Evolutionary conservation across 2,329 filamentous ascomycete genomes (phyloP).

Genomic region (Neonectria faginata): DNA sequence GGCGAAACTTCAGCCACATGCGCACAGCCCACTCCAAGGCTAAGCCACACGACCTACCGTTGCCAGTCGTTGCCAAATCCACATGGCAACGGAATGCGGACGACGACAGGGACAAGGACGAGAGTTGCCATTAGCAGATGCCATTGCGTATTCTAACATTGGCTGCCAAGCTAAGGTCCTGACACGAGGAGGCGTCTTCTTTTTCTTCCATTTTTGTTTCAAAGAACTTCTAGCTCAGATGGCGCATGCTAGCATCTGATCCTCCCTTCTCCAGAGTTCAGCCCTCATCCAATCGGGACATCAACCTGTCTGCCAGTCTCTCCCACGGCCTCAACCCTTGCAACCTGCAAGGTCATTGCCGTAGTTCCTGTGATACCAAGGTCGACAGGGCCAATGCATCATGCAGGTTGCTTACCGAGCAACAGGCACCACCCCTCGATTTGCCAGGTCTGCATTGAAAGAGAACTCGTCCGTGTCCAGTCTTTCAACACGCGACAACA

Average conservation of each 20-base stretch:
- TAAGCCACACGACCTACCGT: slow-evolving; percentile 12
- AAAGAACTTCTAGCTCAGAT: slow-evolving; percentile 3
- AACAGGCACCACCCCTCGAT: slow-evolving; percentile 4
- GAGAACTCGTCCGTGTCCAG: slow-evolving; percentile 9
- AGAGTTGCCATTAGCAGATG: background rate
- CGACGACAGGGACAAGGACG: background rate
- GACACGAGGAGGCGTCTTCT: background rate
- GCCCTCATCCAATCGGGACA: slow-evolving; percentile 4
- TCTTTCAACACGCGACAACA: slow-evolving; percentile 3
- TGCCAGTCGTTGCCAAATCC: background rate
- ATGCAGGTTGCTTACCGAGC: slow-evolving; percentile 18
- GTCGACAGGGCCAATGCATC: slow-evolving; percentile 10
- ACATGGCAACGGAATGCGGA: background rate
- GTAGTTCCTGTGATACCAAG: slow-evolving; percentile 11
- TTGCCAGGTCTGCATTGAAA: background rate
- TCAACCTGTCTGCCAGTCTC: slow-evolving; percentile 10
- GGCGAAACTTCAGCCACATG: slow-evolving; percentile 16
- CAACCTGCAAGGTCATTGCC: slow-evolving; percentile 14
- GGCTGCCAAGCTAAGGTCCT: background rate
- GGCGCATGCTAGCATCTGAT: background rate
- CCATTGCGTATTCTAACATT: background rate
- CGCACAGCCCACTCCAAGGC: background rate
- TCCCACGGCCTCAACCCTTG: slow-evolving; percentile 18
- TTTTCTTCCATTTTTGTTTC: background rate
- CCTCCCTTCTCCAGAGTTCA: background rate